A percentile compares a stretch with the other conserved stretches of the same genome.
phyloP scores from a whole-genome alignment of 352 stramenopile genomes.

The Globisporangium abappressorium region DNA sequence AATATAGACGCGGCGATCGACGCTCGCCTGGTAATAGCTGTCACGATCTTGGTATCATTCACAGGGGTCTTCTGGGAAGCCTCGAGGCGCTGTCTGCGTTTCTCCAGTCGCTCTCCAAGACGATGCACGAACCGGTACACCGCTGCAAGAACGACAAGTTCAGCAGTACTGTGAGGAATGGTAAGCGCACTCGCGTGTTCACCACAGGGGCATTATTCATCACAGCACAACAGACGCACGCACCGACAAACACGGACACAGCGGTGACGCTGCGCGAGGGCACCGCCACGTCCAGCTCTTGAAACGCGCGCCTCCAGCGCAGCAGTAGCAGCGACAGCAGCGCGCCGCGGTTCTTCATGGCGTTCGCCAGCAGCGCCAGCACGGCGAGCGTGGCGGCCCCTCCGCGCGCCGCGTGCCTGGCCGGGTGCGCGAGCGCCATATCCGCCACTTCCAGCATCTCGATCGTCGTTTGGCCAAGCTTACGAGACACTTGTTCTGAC shows the following conservation, averaged over 20 bases:
- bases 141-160: constrained; percentile 19
- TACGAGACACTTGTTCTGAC: background rate
- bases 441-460: background rate
- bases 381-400: constrained; percentile 8
- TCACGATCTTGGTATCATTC: background rate
- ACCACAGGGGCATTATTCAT: background rate
- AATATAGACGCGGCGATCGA: constrained; percentile 33
- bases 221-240: constrained; percentile 5
- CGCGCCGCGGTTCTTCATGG: constrained; percentile 15
- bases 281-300: background rate
- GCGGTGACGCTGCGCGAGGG: constrained; percentile 47
- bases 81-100: constrained; percentile 3
- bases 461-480: background rate
- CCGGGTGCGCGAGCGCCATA: constrained; percentile 2
- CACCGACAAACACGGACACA: constrained; percentile 60
- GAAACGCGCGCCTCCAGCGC: constrained; percentile 4
- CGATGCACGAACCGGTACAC: constrained; percentile 44
- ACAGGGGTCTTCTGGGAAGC: background rate
- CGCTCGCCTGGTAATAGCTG: constrained; percentile 14
- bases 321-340: constrained; percentile 15
- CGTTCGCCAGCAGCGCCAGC: constrained; percentile 17
- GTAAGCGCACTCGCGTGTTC: background rate
- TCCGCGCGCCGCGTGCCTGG: constrained; percentile 14
- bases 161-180: constrained; percentile 1
- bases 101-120: constrained; percentile 13